phyloP scores from a whole-genome alignment of 768 basidiomycete species.

The Pleurotus salmoneostramineus region DNA sequence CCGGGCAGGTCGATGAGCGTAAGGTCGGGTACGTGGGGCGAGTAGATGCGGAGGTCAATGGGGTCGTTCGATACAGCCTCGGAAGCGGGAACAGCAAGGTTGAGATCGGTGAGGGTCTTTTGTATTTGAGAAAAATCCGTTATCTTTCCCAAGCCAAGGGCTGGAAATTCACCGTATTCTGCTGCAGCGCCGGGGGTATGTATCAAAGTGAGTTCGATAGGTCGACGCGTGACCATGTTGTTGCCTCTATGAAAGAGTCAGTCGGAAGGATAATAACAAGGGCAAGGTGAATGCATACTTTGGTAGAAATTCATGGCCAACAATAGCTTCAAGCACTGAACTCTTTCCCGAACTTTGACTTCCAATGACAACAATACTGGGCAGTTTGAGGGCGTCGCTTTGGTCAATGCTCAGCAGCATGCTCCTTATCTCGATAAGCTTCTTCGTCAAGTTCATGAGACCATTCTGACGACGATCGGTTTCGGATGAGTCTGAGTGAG shows the following conservation, averaged over 20 bases:
- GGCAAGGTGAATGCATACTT: constrained; percentile 59
- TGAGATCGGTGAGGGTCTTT: constrained; percentile 89
- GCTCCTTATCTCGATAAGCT: constrained; percentile 92
- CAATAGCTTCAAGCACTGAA: constrained; percentile 94
- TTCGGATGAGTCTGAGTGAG: constrained; percentile 25
- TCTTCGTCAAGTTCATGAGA: constrained; percentile 89
- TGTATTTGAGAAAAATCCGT: constrained; percentile 92
- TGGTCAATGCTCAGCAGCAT: constrained; percentile 97
- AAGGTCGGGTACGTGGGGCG: constrained; percentile 92
- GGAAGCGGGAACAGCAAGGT: constrained; percentile 85
- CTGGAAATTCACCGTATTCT: constrained; percentile 95
- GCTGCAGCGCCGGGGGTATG: constrained; percentile 72
- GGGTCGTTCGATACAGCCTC: constrained; percentile 93
- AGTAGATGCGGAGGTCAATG: constrained; percentile 96
- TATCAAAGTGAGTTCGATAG: constrained; percentile 95
- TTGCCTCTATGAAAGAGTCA: constrained; percentile 64
- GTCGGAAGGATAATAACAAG: not conserved
- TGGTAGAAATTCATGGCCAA: constrained; percentile 96
- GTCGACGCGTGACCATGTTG: constrained; percentile 99
- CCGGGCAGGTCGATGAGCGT: constrained; percentile 97
- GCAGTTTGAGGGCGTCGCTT: constrained; percentile 89
- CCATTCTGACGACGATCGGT: constrained; percentile 65
- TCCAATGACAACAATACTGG: constrained; percentile 97
- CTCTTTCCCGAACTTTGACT: constrained; percentile 99
- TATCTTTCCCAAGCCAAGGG: constrained; percentile 84